Base-by-base conservation (phyloP, 139 green algal genomes). In the Monoraphidium neglectum region DNA sequence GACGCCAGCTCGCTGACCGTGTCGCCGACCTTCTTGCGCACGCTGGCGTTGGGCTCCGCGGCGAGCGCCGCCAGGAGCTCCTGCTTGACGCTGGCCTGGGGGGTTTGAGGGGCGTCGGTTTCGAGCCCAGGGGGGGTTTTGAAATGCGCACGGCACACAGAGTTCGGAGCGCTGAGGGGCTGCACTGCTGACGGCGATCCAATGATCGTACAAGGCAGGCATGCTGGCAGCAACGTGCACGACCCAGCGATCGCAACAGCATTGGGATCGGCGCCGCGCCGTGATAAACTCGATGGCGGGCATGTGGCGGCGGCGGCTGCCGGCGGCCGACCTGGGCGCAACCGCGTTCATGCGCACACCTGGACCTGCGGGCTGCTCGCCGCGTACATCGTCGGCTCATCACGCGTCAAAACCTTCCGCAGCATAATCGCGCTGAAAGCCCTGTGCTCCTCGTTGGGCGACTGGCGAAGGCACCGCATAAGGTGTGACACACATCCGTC, bases 1-100 rank as follows among this genome's bases (percentile, higher is more conserved):
- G 76, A 80, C 5, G 89, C 95, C 36, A 98, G 84, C 84, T 98
- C 94, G 10, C 86, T 80, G 15, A 98, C 83, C 2, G 90, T 90
- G 73, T 97, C 92, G 79, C 92, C 5, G 47, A 86, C 82, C 77
- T 88, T 88, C 66, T 74, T 75, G 13, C 83, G 21, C 28, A 88
- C 83, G 6, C 67, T 85, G 37, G 76, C 76, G 24, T 87, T 54
- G 18, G 76, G 81, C 79, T 91, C 86, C 70, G 86, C 83, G 35
- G 83, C 79, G 12, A 91, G 61, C 0, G 78, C 83, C 23, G 76
- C 38, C 36, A 92, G 62, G 54, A 92, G 80, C 77, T 89, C 82
- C 12, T 74, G 59, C 76, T 94, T 95, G 24, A 95, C 71, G 0
- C 77, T 57, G 18, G 73, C 77, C 88, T 95, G 72, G 57, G 5